Base-by-base conservation (phyloP, 2,329 filamentous ascomycete genomes). In the Acarospora socialis region DNA sequence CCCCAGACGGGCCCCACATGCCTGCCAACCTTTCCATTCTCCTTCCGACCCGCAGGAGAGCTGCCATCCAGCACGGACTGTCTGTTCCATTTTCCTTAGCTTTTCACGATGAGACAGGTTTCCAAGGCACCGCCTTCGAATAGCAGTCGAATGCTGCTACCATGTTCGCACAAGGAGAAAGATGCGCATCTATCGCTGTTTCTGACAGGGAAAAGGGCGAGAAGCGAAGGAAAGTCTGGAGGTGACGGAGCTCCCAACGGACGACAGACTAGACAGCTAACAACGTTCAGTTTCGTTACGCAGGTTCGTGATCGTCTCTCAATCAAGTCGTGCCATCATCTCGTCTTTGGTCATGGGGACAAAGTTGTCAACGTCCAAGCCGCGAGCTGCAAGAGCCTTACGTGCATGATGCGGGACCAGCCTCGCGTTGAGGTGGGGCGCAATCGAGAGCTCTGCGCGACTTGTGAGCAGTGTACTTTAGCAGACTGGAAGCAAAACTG, bases 281-380 rank as follows among this genome's bases (percentile, higher is more conserved):
- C 46, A 53, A 43, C 51, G 46, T 43, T 56, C 41, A 46, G 48
- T 42, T 48, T 58, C 52, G 45, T 55, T 43, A 52, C 38, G 44
- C 44, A 43, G 13, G 23, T 22, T 41, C 39, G 41, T 39, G 41
- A 28, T 36, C 39, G 49, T 50, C 48, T 53, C 59, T 86, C 79
- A 98, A 63, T 98, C 90, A 59, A 98, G 68, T 59, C 86, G 83
- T 37, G 90, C 90, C 65, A 93, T 82, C 90, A 98, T 95, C 57
- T 94, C 83, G 50, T 90, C 79, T 66, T 84, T 92, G 50, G 79
- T 66, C 64, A 98, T 68, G 27, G 87, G 87, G 47, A 76, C 83
- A 59, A 98, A 81, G 57, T 86, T 86, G 59, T 94, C 83, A 50
- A 94, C 83, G 55, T 95, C 86, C 45, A 98, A 70, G 33, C 82